Conservation (phyloP, 1,284 basidiomycete genomes). For the Sphaerobolus stellatus region DNA sequence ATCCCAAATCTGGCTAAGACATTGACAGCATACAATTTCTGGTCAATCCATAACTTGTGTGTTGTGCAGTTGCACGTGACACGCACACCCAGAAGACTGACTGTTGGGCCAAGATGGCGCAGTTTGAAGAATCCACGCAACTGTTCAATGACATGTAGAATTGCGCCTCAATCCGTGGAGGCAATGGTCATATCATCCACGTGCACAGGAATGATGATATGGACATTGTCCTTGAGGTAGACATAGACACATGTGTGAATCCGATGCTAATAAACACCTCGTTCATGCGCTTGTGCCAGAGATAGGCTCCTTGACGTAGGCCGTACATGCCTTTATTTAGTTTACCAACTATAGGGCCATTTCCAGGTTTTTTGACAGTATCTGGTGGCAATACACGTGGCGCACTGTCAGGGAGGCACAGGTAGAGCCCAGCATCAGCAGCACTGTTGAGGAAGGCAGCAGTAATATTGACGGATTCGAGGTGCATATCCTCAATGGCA, state of each 20-base stretch:
- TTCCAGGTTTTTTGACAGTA: too few species aligned
- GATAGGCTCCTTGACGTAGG: conserved; percentile 35
- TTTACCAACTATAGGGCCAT: background rate
- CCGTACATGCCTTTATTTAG: conserved; percentile 34
- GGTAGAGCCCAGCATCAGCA: conserved; percentile 32
- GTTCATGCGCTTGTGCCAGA: conserved; percentile 32
- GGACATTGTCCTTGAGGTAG: conserved; percentile 5
- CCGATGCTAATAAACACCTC: conserved; percentile 17
- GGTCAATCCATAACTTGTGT: conserved; percentile 21
- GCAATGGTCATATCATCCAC: too few species aligned
- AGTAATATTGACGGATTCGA: conserved; percentile 38
- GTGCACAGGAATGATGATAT: conserved; percentile 25
- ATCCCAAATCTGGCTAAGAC: conserved; percentile 19
- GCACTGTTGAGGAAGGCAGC: conserved; percentile 33
- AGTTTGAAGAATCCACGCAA: conserved; percentile 35
- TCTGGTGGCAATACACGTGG: too few species aligned
- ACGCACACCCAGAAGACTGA: conserved; percentile 36
- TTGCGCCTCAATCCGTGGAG: conserved; percentile 21
- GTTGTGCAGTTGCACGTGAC: conserved; percentile 23
- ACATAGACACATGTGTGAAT: conserved; percentile 7
- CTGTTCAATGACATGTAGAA: conserved; percentile 22
- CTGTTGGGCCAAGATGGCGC: conserved; percentile 31
- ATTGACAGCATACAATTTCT: conserved; percentile 24
- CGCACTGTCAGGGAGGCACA: conserved; percentile 31
- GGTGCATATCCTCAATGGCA: conserved; percentile 30